These are phyloP conservation scores for Salix dunnii DNA, from an alignment of 345 rosid genomes.

Conservation along the genomic window DNA sequence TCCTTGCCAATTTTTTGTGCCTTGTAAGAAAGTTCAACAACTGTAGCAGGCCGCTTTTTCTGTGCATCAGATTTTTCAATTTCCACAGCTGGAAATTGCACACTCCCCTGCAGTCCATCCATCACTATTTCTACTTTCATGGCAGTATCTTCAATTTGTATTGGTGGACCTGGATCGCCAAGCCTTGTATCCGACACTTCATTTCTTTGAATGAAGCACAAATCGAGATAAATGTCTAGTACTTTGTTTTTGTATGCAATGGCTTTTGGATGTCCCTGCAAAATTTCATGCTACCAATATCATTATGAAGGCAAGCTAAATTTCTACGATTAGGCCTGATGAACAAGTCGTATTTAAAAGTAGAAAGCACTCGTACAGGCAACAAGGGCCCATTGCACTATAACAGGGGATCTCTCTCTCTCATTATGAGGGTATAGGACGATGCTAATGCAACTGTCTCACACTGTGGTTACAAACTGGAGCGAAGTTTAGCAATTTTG, in stretches of 20 bases:
- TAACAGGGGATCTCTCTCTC: too few species aligned
- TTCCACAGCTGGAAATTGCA: constrained; percentile 17
- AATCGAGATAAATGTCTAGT: constrained; percentile 38
- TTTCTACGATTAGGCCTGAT: too few species aligned
- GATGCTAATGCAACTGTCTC: too few species aligned
- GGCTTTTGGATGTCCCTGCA: constrained; percentile 68
- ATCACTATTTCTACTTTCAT: constrained; percentile 21
- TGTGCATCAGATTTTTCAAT: constrained; percentile 29
- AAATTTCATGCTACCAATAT: constrained; percentile 1
- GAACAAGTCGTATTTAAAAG: too few species aligned
- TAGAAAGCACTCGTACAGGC: too few species aligned
- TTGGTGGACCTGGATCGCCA: constrained; percentile 22
- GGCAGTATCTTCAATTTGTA: constrained; percentile 25
- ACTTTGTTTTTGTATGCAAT: constrained; percentile 45
- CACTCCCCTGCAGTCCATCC: constrained; percentile 26
- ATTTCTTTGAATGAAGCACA: constrained; percentile 48
- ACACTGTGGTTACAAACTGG: background rate
- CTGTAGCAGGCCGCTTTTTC: constrained; percentile 34
- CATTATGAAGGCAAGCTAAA: background rate
- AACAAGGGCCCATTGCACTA: background rate
- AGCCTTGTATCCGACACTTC: constrained; percentile 26
- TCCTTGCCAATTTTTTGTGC: constrained; percentile 37
- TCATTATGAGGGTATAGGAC: too few species aligned
- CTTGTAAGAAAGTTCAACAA: constrained; percentile 30
- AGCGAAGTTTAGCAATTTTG: background rate